Conservation (phyloP, 2,329 filamentous ascomycete genomes). For the Canariomyces notabilis region DNA sequence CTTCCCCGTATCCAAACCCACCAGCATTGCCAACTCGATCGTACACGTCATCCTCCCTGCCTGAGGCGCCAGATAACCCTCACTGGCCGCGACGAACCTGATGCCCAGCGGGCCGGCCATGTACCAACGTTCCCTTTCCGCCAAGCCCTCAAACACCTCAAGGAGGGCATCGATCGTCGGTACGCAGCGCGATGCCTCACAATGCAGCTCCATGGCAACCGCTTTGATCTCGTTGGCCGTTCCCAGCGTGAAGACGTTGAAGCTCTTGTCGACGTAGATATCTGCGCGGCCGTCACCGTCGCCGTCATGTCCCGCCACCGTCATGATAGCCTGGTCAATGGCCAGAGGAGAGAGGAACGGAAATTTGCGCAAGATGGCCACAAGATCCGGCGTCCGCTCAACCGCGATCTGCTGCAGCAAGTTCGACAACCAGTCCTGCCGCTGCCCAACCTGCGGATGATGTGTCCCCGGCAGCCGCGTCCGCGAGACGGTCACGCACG, state of each 20-base stretch:
- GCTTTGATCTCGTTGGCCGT: conserved; percentile 19
- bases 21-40: conserved; percentile 25
- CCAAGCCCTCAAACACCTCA: conserved; percentile 19
- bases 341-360: conserved; percentile 18
- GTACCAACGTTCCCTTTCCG: conserved; percentile 20
- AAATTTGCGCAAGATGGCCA: conserved; percentile 19
- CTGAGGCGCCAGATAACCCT: conserved; percentile 25
- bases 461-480: conserved; percentile 8
- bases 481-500: conserved; percentile 22
- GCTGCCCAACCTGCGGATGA: conserved; percentile 13
- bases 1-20: conserved; percentile 18
- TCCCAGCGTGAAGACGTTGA: conserved; percentile 25
- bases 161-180: conserved; percentile 3
- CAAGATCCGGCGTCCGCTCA: conserved; percentile 14
- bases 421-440: conserved; percentile 20
- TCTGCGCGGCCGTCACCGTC: conserved; percentile 19
- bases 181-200: neutral
- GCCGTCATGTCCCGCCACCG: conserved; percentile 19
- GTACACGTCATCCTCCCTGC: conserved; percentile 23
- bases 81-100: conserved; percentile 20
- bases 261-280: conserved; percentile 25
- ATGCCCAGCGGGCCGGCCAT: conserved; percentile 25
- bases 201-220: neutral
- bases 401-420: conserved; percentile 23
- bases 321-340: conserved; percentile 17